Conservation (phyloP, 768 basidiomycete species). For the Tylopilus subfusipes region DNA sequence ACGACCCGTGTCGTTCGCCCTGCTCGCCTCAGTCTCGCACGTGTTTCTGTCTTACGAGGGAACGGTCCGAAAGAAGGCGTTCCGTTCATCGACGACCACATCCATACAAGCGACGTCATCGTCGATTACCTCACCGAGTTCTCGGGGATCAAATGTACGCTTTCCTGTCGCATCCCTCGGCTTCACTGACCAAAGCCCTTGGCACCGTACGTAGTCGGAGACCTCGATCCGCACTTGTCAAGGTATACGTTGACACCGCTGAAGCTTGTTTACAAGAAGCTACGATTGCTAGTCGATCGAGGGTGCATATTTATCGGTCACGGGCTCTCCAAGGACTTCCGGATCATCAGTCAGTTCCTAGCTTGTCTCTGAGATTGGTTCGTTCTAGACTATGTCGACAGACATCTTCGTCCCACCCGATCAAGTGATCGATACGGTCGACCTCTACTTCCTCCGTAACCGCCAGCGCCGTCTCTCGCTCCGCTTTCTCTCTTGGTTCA, state of each 20-base stretch:
- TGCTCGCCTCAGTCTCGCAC: conserved; percentile 85
- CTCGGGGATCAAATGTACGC: conserved; percentile 89
- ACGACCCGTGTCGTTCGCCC: conserved; percentile 91
- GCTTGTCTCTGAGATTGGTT: not conserved
- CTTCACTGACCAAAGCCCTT: not conserved
- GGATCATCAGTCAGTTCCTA: conserved; percentile 83
- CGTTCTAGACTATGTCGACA: conserved; percentile 29
- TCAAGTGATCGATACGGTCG: conserved; percentile 96
- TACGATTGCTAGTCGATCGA: conserved; percentile 86
- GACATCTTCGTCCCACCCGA: conserved; percentile 95
- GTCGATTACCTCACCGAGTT: conserved; percentile 97
- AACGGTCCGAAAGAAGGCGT: conserved; percentile 73
- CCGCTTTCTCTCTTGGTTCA: conserved; percentile 90
- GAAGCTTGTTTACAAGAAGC: conserved; percentile 98
- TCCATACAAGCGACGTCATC: conserved; percentile 92
- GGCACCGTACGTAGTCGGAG: conserved; percentile 60
- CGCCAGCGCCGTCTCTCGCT: conserved; percentile 88
- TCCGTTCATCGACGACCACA: conserved; percentile 98
- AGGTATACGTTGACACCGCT: conserved; percentile 88
- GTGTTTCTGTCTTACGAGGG: conserved; percentile 92
- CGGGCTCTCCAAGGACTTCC: conserved; percentile 94
- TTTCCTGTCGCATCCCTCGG: not conserved
- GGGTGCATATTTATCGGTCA: conserved; percentile 98
- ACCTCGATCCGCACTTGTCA: conserved; percentile 82
- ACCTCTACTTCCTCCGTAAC: conserved; percentile 82